These are phyloP conservation scores for Mycosphaerelloides madeirae DNA, from an alignment of 2,329 filamentous ascomycete genomes.

Conservation along the genomic window DNA sequence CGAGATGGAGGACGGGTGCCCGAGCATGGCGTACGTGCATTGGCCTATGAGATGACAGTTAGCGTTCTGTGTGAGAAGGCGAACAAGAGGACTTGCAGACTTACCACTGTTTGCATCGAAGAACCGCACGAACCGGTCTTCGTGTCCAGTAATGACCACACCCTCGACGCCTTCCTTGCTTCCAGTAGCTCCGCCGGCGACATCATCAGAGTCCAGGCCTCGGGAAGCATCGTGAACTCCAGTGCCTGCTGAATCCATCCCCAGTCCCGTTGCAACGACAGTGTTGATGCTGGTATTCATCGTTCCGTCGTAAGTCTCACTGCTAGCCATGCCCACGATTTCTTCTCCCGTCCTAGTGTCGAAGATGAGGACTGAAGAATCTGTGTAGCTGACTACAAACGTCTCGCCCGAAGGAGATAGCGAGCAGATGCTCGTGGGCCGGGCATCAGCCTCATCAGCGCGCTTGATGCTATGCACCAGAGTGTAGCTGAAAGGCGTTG, in stretches of 20 bases:
- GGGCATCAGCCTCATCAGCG: slow-evolving; percentile 49
- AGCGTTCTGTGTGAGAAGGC: slow-evolving; percentile 7
- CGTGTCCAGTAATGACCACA: slow-evolving; percentile 91
- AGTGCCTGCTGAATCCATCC: slow-evolving; percentile 63
- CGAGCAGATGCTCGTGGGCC: slow-evolving; percentile 88
- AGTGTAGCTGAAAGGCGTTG: slow-evolving; percentile 80
- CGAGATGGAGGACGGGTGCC: slow-evolving; percentile 89
- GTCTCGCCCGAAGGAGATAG: slow-evolving; percentile 76
- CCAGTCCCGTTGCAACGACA: slow-evolving; percentile 73
- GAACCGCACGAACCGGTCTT: slow-evolving; percentile 93
- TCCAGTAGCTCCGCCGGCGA: slow-evolving; percentile 76
- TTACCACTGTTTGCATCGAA: slow-evolving; percentile 98
- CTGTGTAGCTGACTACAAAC: slow-evolving; percentile 89
- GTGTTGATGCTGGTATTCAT: slow-evolving; percentile 80
- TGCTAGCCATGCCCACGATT: slow-evolving; percentile 84
- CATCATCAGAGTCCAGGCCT: slow-evolving; percentile 66
- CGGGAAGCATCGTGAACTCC: slow-evolving; percentile 56
- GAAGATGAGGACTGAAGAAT: slow-evolving; percentile 85
- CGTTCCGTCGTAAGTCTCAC: slow-evolving; percentile 89
- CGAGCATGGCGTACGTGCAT: slow-evolving; percentile 99
- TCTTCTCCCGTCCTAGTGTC: slow-evolving; percentile 90
- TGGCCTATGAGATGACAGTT: slow-evolving; percentile 59
- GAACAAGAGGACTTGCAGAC: slow-evolving; percentile 35
- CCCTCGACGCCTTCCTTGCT: slow-evolving; percentile 74
- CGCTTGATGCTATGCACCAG: slow-evolving; percentile 82